Conservation (phyloP, 2,329 filamentous ascomycete species). For the Fusarium pseudocircinatum region DNA sequence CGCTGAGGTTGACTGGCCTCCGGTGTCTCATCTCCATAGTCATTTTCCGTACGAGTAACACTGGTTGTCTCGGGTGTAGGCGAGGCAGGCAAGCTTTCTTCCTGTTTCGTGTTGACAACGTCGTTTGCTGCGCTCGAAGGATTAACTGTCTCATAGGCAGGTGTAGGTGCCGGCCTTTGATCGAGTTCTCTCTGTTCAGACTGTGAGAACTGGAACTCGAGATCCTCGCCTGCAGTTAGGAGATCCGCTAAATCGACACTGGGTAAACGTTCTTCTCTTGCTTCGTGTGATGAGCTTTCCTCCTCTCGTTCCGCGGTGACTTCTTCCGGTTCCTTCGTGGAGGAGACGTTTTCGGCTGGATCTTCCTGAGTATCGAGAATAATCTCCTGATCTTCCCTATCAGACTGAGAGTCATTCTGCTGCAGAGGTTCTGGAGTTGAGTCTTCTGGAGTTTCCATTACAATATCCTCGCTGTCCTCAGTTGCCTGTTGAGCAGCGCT, state of each 20-base stretch:
- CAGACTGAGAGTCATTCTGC: neutral
- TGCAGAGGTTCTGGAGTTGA: too few species aligned
- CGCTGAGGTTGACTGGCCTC: neutral
- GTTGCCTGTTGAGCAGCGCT: neutral
- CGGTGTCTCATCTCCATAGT: neutral
- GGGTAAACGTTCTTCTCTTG: neutral
- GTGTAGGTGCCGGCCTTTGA: neutral
- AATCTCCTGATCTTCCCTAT: neutral
- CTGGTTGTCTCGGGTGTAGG: neutral
- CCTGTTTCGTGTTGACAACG: neutral
- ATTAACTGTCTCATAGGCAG: neutral
- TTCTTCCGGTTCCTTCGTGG: neutral
- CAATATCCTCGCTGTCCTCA: neutral
- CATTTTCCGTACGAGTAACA: neutral
- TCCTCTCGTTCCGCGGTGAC: neutral
- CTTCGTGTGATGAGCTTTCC: neutral
- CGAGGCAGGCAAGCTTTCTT: neutral
- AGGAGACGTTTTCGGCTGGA: neutral
- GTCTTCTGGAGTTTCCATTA: neutral
- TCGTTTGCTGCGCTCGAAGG: neutral
- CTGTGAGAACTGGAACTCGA: constrained; percentile 1
- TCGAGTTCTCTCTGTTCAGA: neutral
- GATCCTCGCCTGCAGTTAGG: neutral
- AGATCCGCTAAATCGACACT: neutral
- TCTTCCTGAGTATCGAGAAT: neutral